phyloP scores from a whole-genome alignment of 1,284 basidiomycete genomes.

The Moesziomyces sp. region DNA sequence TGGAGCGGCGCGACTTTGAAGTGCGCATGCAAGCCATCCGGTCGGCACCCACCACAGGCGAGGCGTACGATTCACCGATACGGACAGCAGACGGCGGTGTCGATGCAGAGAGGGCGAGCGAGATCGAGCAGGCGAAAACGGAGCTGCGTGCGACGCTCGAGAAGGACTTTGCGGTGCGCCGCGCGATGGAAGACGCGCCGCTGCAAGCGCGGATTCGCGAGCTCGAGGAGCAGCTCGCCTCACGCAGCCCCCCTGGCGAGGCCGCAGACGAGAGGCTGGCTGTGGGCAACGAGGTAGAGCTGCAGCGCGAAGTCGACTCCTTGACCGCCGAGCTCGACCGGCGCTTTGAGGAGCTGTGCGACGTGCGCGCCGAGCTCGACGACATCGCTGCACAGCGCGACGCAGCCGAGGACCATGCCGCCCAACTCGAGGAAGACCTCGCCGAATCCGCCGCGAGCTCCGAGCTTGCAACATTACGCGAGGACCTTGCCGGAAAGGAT shows the following conservation, averaged over 20 bases:
- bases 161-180: slow-evolving; percentile 40
- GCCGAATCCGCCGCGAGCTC: neutral
- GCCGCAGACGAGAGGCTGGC: too few relatives aligned
- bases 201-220: slow-evolving; percentile 4
- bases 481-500: neutral
- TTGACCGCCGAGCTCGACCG: slow-evolving; percentile 23
- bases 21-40: slow-evolving; percentile 26
- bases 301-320: slow-evolving; percentile 6
- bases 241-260: too few relatives aligned
- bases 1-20: slow-evolving; percentile 33
- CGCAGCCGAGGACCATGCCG: neutral
- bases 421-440: slow-evolving; percentile 17
- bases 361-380: slow-evolving; percentile 26
- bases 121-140: slow-evolving; percentile 18
- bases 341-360: slow-evolving; percentile 27
- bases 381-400: neutral
- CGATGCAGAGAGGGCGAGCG: neutral
- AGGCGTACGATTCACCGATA: too few relatives aligned
- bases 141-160: slow-evolving; percentile 22
- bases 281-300: neutral
- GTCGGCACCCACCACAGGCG: too few relatives aligned
- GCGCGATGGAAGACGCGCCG: slow-evolving; percentile 19
- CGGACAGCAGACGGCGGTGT: too few relatives aligned
- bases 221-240: slow-evolving; percentile 3
- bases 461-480: neutral